Evolutionary conservation across 805 yeast genomes (phyloP).

Genomic region (Candida ponderosae): DNA sequence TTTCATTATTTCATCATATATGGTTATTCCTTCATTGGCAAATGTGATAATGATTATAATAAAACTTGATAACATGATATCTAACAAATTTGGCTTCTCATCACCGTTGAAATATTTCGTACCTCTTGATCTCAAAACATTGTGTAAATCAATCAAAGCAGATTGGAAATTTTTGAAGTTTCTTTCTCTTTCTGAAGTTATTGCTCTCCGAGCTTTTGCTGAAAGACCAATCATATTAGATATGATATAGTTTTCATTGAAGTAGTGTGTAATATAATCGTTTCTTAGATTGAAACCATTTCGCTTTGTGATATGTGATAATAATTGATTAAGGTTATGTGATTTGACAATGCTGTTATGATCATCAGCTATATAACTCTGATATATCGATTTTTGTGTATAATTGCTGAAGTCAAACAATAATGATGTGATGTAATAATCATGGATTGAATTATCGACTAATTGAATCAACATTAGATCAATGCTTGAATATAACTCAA

Average conservation of each 20-base stretch:
- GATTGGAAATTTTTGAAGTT: conserved; percentile 14
- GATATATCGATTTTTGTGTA: conserved; percentile 18
- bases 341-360: conserved; percentile 3
- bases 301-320: conserved; percentile 20
- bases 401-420: conserved; percentile 15
- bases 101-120: conserved; percentile 8
- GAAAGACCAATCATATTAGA: conserved; percentile 1
- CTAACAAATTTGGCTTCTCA: conserved; percentile 18
- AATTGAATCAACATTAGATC: conserved; percentile 30
- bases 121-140: conserved; percentile 11
- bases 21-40: conserved; percentile 6
- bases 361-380: background rate
- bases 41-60: conserved; percentile 16
- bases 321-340: conserved; percentile 6
- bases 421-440: conserved; percentile 36
- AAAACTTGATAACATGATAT: conserved; percentile 25
- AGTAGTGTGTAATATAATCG: conserved; percentile 18
- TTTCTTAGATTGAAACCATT: conserved; percentile 30
- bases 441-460: conserved; percentile 41
- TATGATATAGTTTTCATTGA: conserved; percentile 2
- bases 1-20: conserved; percentile 1
- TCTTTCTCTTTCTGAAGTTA: conserved; percentile 10
- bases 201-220: conserved; percentile 6
- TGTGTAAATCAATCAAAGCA: conserved; percentile 17
- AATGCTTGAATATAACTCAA: conserved; percentile 16